phyloP scores from a whole-genome alignment of 345 rosid genomes.

The Laguncularia racemosa region DNA sequence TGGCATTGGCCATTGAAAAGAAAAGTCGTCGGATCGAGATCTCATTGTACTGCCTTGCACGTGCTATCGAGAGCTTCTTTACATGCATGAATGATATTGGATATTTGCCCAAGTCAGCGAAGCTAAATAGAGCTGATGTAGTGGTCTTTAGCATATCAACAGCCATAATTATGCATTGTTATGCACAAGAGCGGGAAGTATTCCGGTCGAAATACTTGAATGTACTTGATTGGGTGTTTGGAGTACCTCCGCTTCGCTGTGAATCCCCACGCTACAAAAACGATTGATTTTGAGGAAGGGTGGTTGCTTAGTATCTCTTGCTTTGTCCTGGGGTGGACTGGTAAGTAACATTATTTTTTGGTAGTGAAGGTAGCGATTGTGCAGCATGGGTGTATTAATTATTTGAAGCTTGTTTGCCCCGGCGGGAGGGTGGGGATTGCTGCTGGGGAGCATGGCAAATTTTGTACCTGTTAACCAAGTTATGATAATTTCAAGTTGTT shows the following conservation, averaged over 20 bases:
- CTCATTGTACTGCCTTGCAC: slow-evolving; percentile 92
- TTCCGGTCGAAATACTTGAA: slow-evolving; percentile 88
- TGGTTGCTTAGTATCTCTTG: no score
- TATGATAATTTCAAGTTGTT: no score
- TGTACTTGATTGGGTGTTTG: slow-evolving; percentile 94
- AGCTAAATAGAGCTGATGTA: slow-evolving; percentile 75
- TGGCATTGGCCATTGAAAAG: slow-evolving; percentile 84
- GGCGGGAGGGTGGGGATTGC: no score
- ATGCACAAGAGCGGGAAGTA: slow-evolving; percentile 89
- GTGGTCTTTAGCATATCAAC: slow-evolving; percentile 76
- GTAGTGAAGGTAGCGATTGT: no score
- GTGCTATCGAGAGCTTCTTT: slow-evolving; percentile 93
- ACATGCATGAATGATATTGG: slow-evolving; percentile 60
- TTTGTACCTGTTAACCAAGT: no score
- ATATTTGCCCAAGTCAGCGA: slow-evolving; percentile 45
- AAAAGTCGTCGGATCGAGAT: slow-evolving; percentile 88
- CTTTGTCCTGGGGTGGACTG: no score
- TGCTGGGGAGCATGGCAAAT: no score
- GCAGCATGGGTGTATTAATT: no score
- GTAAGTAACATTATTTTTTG: no score
- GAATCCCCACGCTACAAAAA: slow-evolving; percentile 45
- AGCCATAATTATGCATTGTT: slow-evolving; percentile 90
- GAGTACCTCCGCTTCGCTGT: slow-evolving; percentile 62
- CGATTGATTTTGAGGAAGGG: no score
- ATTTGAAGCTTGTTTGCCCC: no score